These are phyloP conservation scores for Pythium rhizo-oryzae DNA, from an alignment of 352 stramenopile species.

Conservation along the genomic window DNA sequence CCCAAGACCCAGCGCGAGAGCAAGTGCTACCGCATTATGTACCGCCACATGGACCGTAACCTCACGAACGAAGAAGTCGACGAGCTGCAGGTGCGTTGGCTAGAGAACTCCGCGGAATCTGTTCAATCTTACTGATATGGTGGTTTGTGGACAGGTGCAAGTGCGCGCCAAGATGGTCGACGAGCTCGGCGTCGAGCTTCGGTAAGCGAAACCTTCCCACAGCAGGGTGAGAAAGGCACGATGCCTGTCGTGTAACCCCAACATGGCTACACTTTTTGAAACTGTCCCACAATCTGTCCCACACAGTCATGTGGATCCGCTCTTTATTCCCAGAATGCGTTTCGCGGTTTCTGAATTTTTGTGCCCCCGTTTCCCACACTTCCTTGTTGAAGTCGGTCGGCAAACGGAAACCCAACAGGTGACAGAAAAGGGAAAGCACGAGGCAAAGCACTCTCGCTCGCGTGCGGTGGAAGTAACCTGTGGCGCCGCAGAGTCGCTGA, in stretches of 20 bases:
- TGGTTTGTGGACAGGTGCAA: slow-evolving; percentile 32
- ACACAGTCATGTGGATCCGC: background rate
- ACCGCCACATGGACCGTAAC: slow-evolving; percentile 98
- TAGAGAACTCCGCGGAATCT: no score
- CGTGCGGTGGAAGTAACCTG: background rate
- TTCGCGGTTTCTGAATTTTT: slow-evolving; percentile 15
- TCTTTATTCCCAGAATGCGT: slow-evolving; percentile 14
- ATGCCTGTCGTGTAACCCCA: background rate
- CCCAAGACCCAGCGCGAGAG: slow-evolving; percentile 95
- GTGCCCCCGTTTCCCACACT: no score
- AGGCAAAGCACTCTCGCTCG: background rate
- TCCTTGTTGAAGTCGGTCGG: slow-evolving; percentile 13
- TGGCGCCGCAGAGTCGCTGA: background rate
- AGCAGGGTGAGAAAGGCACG: background rate
- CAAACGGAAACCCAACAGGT: no score
- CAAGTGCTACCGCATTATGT: slow-evolving; percentile 99
- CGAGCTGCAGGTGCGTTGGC: slow-evolving; percentile 85
- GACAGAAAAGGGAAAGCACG: background rate
- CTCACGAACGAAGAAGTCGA: slow-evolving; percentile 99
- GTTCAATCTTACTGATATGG: background rate
- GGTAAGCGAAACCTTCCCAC: slow-evolving; percentile 53
- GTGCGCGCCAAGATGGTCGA: slow-evolving; percentile 80
- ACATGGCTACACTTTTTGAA: slow-evolving; percentile 10
- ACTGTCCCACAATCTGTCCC: slow-evolving; percentile 6
- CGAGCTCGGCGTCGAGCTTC: slow-evolving; percentile 89